Evolutionary conservation across 2,329 filamentous ascomycete genomes (phyloP).

Genomic region (Dactylellina drechsleri): DNA sequence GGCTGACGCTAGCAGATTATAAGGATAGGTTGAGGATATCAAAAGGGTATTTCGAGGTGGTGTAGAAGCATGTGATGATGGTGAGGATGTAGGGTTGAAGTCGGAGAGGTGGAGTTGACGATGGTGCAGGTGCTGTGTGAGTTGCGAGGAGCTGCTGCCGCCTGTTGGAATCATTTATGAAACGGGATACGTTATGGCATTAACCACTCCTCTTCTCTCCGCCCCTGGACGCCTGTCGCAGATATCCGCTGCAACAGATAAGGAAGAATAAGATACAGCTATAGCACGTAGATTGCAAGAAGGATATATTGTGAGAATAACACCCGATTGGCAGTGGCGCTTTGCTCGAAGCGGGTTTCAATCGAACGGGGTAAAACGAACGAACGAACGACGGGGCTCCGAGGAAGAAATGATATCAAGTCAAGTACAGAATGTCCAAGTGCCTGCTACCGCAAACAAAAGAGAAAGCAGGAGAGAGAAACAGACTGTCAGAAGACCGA

Average conservation of each 20-base stretch:
- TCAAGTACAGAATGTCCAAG: constrained; percentile 34
- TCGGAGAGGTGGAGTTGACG: constrained; percentile 15
- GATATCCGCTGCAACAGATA: neutral
- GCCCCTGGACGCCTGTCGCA: constrained; percentile 11
- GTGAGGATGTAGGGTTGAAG: constrained; percentile 1
- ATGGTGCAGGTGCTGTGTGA: neutral
- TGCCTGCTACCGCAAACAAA: constrained; percentile 29
- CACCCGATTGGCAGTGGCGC: constrained; percentile 9
- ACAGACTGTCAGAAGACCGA: constrained; percentile 60
- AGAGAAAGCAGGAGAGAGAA: constrained; percentile 30
- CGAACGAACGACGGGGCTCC: constrained; percentile 69
- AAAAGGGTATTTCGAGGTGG: neutral
- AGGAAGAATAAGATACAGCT: constrained; percentile 3
- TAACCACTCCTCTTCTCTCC: constrained; percentile 26
- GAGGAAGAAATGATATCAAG: constrained; percentile 65
- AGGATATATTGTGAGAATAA: no score
- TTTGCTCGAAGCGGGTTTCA: neutral
- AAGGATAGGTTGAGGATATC: constrained; percentile 17
- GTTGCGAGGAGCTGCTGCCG: constrained; percentile 15
- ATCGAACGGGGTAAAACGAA: constrained; percentile 59
- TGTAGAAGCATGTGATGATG: constrained; percentile 12
- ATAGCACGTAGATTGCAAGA: neutral
- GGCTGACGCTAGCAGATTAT: neutral
- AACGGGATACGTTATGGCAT: constrained; percentile 48
- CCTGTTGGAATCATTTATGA: constrained; percentile 39